Evolutionary conservation across 768 basidiomycete species (phyloP).

Genomic region (Boletus reticulatus): DNA sequence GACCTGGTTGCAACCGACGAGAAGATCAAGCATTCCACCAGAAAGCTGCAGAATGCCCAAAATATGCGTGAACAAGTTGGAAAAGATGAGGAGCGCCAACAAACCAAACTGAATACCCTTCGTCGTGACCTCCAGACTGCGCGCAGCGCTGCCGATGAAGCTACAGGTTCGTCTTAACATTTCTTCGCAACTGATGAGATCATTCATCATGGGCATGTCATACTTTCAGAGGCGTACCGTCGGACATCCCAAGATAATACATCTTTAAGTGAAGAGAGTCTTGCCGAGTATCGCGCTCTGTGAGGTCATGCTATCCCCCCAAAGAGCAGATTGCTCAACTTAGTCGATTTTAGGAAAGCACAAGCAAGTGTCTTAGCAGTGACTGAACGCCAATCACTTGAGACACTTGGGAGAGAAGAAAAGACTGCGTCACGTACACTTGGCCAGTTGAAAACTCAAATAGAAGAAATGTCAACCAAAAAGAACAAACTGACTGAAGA

Average conservation of each 20-base stretch:
- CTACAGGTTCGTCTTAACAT: conserved; percentile 56
- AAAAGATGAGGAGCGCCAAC: conserved; percentile 54
- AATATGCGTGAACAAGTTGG: conserved; percentile 61
- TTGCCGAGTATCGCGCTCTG: conserved; percentile 69
- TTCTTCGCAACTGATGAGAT: background rate
- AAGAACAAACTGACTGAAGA: conserved; percentile 58
- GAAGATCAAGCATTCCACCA: conserved; percentile 81
- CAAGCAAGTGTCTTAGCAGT: conserved; percentile 77
- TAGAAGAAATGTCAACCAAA: conserved; percentile 61
- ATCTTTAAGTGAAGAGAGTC: conserved; percentile 76
- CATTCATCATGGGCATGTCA: conserved; percentile 9
- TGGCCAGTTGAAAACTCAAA: conserved; percentile 63
- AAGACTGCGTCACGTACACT: conserved; percentile 69
- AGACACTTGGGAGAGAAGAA: conserved; percentile 77
- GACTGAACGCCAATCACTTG: conserved; percentile 83
- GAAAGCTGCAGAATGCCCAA: conserved; percentile 72
- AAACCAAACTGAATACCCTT: conserved; percentile 52
- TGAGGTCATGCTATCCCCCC: conserved; percentile 4
- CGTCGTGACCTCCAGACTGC: conserved; percentile 67
- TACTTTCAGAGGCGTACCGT: conserved; percentile 63
- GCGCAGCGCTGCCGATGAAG: conserved; percentile 67
- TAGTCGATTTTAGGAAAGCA: conserved; percentile 56
- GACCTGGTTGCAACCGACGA: conserved; percentile 81
- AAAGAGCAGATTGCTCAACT: conserved; percentile 2
- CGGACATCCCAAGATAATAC: conserved; percentile 71